A percentile compares a stretch with the other conserved stretches of the same genome.
These are phyloP conservation scores for Flaveria brownii DNA, from an alignment of 129 eudicot species.

Conservation along the genomic window DNA sequence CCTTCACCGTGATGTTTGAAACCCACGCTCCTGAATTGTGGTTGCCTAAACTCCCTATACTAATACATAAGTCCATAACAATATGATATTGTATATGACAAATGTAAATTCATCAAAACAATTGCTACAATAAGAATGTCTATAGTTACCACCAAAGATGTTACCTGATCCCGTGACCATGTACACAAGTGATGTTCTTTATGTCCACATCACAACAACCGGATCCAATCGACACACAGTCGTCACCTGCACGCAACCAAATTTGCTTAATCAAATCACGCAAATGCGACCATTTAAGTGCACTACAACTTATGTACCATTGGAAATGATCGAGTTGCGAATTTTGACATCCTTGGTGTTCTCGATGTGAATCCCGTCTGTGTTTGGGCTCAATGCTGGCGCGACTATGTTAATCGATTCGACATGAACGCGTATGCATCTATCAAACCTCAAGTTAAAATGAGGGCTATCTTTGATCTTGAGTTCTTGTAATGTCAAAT, in stretches of 20 bases:
- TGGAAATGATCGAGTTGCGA: constrained; percentile 60
- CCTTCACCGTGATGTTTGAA: constrained; percentile 55
- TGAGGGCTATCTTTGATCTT: constrained; percentile 60
- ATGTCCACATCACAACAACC: constrained; percentile 71
- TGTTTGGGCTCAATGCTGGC: constrained; percentile 67
- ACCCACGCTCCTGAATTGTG: constrained; percentile 57
- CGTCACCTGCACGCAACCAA: constrained; percentile 58
- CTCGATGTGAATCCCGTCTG: constrained; percentile 79
- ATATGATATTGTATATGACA: neutral
- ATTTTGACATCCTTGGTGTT: constrained; percentile 59
- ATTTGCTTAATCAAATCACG: neutral
- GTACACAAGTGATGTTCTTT: constrained; percentile 70
- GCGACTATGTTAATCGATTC: constrained; percentile 57
- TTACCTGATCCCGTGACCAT: constrained; percentile 86
- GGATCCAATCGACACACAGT: constrained; percentile 72
- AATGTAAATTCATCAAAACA: neutral
- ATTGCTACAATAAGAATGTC: too few species aligned
- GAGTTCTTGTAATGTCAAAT: constrained; percentile 59
- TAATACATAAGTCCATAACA: neutral
- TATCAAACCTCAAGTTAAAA: constrained; percentile 64
- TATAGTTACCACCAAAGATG: too few species aligned
- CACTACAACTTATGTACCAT: constrained; percentile 36
- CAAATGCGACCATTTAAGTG: neutral
- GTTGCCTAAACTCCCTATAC: constrained; percentile 69
- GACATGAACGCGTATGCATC: constrained; percentile 48